Conservation (phyloP, 768 basidiomycete genomes). For the Lactarius trivialis region DNA sequence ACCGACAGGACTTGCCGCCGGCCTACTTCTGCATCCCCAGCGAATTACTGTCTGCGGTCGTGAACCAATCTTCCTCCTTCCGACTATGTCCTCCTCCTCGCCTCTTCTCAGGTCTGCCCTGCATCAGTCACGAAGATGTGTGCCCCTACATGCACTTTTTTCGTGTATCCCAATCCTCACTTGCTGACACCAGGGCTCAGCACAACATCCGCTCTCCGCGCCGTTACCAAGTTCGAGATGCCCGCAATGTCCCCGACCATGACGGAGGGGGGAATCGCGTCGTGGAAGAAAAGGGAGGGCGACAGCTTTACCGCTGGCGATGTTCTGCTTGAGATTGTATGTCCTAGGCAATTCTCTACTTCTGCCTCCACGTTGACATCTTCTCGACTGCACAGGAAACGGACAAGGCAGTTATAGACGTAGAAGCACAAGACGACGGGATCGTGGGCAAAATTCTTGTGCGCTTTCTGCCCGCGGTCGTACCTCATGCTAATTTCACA, state of each 20-base stretch:
- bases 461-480: slow-evolving; percentile 28
- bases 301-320: slow-evolving; percentile 77
- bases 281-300: slow-evolving; percentile 87
- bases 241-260: slow-evolving; percentile 98
- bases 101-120: slow-evolving; percentile 5
- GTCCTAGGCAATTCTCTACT: slow-evolving; percentile 27
- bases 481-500: background rate
- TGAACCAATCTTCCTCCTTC: background rate
- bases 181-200: slow-evolving; percentile 44
- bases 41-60: background rate
- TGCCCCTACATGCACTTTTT: background rate
- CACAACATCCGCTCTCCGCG: slow-evolving; percentile 42
- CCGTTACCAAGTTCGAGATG: slow-evolving; percentile 77
- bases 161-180: background rate
- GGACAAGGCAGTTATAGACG: slow-evolving; percentile 95
- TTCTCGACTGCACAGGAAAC: slow-evolving; percentile 57
- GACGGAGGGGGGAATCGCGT: slow-evolving; percentile 88
- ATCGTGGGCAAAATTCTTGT: slow-evolving; percentile 91
- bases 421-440: slow-evolving; percentile 97
- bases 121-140: slow-evolving; percentile 11
- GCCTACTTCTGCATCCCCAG: background rate
- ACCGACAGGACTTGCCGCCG: background rate
- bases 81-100: slow-evolving; percentile 8
- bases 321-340: slow-evolving; percentile 82
- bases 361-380: background rate